Conservation (phyloP, 75 land plant genomes). For the Cupressus sempervirens region DNA sequence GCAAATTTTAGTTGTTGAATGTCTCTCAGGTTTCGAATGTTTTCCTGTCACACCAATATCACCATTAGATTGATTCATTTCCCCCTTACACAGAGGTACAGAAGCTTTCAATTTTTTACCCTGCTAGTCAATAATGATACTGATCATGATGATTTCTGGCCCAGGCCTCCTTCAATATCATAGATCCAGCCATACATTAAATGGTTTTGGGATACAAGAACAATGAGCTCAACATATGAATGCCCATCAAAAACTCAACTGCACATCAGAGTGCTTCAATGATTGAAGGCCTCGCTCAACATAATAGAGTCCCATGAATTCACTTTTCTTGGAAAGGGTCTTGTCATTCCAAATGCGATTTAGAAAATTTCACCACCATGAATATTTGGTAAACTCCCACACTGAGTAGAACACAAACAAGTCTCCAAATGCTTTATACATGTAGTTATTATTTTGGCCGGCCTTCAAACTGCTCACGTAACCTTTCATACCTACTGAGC, state of each 20-base stretch:
- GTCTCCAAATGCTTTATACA: background rate
- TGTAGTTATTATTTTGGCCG: conserved; percentile 18
- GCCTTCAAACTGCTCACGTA: conserved; percentile 83
- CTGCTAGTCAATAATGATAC: background rate
- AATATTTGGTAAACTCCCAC: background rate
- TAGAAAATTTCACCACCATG: background rate
- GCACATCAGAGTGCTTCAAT: background rate
- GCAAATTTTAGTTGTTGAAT: background rate
- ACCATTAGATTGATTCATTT: background rate
- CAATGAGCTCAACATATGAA: background rate
- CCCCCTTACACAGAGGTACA: background rate
- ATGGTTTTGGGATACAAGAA: background rate
- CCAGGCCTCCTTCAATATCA: background rate
- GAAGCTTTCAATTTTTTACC: background rate
- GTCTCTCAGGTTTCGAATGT: background rate
- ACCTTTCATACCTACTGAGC: conserved; percentile 64
- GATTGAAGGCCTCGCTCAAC: background rate
- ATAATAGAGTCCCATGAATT: background rate
- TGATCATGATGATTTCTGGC: background rate
- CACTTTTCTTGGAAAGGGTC: background rate
- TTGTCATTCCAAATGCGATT: background rate
- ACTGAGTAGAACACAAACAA: background rate
- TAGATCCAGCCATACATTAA: background rate
- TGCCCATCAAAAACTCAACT: background rate
- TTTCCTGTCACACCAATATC: background rate